Evolutionary conservation across 202 grass and related monocot species (phyloP).

Genomic region (Saccharum hybrid): DNA sequence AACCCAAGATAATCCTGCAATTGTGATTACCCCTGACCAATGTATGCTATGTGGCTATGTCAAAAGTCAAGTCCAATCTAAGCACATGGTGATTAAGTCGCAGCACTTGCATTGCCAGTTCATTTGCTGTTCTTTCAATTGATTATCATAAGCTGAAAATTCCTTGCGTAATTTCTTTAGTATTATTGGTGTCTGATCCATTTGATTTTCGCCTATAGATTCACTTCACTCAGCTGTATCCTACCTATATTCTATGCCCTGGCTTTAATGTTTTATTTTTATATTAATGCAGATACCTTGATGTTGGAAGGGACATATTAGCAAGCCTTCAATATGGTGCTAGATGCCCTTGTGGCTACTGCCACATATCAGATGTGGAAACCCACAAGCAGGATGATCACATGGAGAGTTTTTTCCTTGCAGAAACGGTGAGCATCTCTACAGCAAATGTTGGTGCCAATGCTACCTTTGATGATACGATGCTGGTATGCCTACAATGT

Average conservation of each 20-base stretch:
- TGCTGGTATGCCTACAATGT: slow-evolving; percentile 11
- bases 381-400: slow-evolving; percentile 94
- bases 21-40: background rate
- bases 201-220: background rate
- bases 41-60: background rate
- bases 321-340: slow-evolving; percentile 93
- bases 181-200: slow-evolving; percentile 17
- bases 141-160: background rate
- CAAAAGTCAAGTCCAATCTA: background rate
- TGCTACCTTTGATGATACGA: slow-evolving; percentile 23
- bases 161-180: background rate
- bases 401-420: slow-evolving; percentile 99
- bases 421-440: slow-evolving; percentile 72
- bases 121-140: background rate
- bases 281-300: slow-evolving; percentile 72
- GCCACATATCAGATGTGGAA: slow-evolving; percentile 96
- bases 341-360: slow-evolving; percentile 93
- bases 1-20: slow-evolving; percentile 2
- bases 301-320: slow-evolving; percentile 89
- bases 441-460: background rate
- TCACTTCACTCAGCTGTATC: slow-evolving; percentile 13
- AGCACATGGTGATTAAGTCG: background rate
- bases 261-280: slow-evolving; percentile 18
- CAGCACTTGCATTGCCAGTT: background rate
- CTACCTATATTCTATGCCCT: background rate